Conservation (phyloP, 2,329 filamentous ascomycete genomes). For the Calonectria crousiana region DNA sequence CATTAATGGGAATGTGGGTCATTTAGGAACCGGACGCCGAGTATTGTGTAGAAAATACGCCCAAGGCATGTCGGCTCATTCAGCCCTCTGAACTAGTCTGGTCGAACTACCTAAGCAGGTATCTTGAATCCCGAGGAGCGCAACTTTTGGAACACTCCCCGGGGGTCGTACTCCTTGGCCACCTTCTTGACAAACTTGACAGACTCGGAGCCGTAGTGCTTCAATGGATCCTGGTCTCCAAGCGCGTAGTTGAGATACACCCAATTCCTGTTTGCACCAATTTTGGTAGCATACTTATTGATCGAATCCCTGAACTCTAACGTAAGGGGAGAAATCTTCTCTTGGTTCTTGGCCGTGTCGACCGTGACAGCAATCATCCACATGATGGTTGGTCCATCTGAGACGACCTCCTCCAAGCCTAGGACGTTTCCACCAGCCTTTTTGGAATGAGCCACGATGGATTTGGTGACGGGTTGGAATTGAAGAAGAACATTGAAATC, state of each 20-base stretch:
- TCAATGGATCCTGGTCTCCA: constrained; percentile 52
- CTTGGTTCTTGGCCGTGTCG: constrained; percentile 51
- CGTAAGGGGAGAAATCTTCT: constrained; percentile 47
- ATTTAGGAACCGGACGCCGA: not conserved
- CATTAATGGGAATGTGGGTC: not conserved
- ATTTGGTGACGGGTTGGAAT: constrained; percentile 49
- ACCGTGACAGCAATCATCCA: constrained; percentile 56
- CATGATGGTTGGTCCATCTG: constrained; percentile 50
- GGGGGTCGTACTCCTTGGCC: constrained; percentile 49
- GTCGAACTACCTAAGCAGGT: not conserved
- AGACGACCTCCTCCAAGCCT: constrained; percentile 49
- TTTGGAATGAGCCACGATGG: constrained; percentile 41
- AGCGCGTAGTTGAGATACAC: constrained; percentile 60
- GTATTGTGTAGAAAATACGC: not conserved
- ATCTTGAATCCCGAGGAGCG: constrained; percentile 47
- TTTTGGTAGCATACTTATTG: constrained; percentile 41
- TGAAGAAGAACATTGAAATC: constrained; percentile 44
- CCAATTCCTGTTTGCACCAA: constrained; percentile 49
- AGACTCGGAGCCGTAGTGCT: constrained; percentile 52
- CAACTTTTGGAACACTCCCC: constrained; percentile 50
- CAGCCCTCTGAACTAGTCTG: not conserved
- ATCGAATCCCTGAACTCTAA: constrained; percentile 41
- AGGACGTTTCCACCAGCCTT: constrained; percentile 48
- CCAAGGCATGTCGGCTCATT: not conserved
- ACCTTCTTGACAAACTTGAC: constrained; percentile 46